Percentiles rank a stretch among this genome's conserved stretches.
These are phyloP conservation scores for Anthracocystis setariae DNA, from an alignment of 1,284 basidiomycete genomes.

Conservation along the genomic window DNA sequence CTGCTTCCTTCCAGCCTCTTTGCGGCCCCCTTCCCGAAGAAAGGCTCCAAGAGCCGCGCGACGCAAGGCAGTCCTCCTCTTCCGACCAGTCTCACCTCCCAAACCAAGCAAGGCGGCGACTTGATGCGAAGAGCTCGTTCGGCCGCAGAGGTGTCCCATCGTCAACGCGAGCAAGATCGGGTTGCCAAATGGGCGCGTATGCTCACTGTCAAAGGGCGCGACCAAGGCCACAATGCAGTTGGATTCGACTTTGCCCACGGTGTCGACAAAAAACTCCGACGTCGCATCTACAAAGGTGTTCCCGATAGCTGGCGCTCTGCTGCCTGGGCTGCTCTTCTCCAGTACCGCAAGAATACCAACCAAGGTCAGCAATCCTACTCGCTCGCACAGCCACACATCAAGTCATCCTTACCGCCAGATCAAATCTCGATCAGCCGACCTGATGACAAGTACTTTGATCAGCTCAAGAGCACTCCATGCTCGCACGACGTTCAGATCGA, in stretches of 20 bases:
- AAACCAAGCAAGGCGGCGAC: background rate
- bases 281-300: constrained; percentile 90
- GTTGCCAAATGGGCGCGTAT: constrained; percentile 57
- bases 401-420: background rate
- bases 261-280: constrained; percentile 69
- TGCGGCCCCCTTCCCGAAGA: constrained; percentile 23
- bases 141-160: constrained; percentile 23
- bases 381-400: constrained; percentile 23
- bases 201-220: constrained; percentile 44
- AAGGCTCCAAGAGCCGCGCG: constrained; percentile 12
- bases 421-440: constrained; percentile 7
- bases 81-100: constrained; percentile 6
- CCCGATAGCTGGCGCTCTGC: constrained; percentile 94
- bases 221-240: constrained; percentile 44
- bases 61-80: background rate
- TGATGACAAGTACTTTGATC: constrained; percentile 5
- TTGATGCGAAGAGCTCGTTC: constrained; percentile 22
- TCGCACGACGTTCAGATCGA: constrained; percentile 96
- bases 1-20: constrained; percentile 30
- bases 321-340: constrained; percentile 82
- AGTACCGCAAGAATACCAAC: constrained; percentile 67
- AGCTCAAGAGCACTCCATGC: constrained; percentile 72
- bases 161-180: constrained; percentile 42
- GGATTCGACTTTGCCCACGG: constrained; percentile 29
- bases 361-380: constrained; percentile 69